Evolutionary conservation across 2,329 filamentous ascomycete species (phyloP).

Genomic region (Pyricularia pennisetigena): DNA sequence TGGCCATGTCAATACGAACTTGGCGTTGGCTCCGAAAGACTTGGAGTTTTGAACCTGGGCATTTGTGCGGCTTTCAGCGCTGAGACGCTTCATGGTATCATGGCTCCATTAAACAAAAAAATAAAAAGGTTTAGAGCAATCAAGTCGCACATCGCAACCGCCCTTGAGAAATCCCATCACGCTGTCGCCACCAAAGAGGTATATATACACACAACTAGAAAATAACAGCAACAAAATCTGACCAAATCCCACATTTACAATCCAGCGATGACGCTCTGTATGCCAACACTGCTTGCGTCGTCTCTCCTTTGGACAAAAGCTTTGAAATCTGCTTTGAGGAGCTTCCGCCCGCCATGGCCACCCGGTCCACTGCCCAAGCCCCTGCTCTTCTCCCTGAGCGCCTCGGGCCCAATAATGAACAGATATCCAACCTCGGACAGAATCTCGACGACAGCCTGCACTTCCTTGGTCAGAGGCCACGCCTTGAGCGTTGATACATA

Average conservation of each 20-base stretch:
- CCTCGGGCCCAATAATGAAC: constrained; percentile 85
- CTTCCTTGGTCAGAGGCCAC: constrained; percentile 66
- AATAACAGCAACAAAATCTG: neutral
- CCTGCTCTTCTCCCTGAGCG: constrained; percentile 59
- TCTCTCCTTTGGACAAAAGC: constrained; percentile 79
- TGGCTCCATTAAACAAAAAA: neutral
- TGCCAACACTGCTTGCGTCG: constrained; percentile 59
- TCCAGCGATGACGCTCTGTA: constrained; percentile 15
- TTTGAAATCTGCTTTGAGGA: constrained; percentile 63
- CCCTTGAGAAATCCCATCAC: constrained; percentile 34
- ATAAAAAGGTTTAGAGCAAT: constrained; percentile 8
- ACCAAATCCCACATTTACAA: constrained; percentile 10
- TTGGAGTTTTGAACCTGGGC: neutral
- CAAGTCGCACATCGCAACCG: neutral
- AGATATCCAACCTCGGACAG: constrained; percentile 88
- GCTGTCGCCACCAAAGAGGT: neutral
- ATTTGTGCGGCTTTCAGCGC: neutral
- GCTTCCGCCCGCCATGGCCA: constrained; percentile 35
- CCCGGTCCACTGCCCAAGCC: constrained; percentile 37
- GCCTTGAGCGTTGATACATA: constrained; percentile 79
- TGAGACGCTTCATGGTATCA: neutral
- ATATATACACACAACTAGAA: neutral
- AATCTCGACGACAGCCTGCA: constrained; percentile 66
- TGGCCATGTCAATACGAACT: neutral
- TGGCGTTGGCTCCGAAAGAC: neutral